Conservation (phyloP, 2,329 filamentous ascomycete species). For the Fusarium camptoceras region DNA sequence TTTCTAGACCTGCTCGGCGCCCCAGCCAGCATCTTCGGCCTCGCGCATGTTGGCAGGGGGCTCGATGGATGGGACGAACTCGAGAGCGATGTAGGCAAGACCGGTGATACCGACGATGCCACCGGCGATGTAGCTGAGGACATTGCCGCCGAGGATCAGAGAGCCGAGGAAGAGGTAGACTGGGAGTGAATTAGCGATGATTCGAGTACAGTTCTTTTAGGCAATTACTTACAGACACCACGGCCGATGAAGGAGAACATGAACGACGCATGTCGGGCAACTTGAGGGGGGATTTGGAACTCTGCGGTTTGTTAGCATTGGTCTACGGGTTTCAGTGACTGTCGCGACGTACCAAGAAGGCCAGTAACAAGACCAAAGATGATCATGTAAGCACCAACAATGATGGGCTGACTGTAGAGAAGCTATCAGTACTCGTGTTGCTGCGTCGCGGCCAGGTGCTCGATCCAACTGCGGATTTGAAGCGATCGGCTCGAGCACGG, state of each 20-base stretch:
- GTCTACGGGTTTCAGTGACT: not conserved
- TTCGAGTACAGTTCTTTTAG: not conserved
- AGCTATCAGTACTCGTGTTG: slow-evolving; percentile 30
- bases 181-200: slow-evolving; percentile 52
- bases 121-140: slow-evolving; percentile 80
- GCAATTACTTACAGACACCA: slow-evolving; percentile 81
- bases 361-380: slow-evolving; percentile 86
- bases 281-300: slow-evolving; percentile 93
- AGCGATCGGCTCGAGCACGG: not conserved
- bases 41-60: slow-evolving; percentile 86
- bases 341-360: slow-evolving; percentile 65
- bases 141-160: slow-evolving; percentile 77
- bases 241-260: slow-evolving; percentile 97
- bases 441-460: not conserved
- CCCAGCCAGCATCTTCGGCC: slow-evolving; percentile 76
- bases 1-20: slow-evolving; percentile 77
- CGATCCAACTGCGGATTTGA: not conserved
- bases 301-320: slow-evolving; percentile 62
- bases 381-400: slow-evolving; percentile 89
- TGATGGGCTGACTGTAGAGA: slow-evolving; percentile 60
- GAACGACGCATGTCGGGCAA: slow-evolving; percentile 95
- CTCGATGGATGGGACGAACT: slow-evolving; percentile 83
- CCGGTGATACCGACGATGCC: slow-evolving; percentile 82
- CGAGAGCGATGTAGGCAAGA: slow-evolving; percentile 79
- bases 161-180: slow-evolving; percentile 97